Base-by-base conservation (phyloP, 345 rosid species). In the Eucalyptus virginea region DNA sequence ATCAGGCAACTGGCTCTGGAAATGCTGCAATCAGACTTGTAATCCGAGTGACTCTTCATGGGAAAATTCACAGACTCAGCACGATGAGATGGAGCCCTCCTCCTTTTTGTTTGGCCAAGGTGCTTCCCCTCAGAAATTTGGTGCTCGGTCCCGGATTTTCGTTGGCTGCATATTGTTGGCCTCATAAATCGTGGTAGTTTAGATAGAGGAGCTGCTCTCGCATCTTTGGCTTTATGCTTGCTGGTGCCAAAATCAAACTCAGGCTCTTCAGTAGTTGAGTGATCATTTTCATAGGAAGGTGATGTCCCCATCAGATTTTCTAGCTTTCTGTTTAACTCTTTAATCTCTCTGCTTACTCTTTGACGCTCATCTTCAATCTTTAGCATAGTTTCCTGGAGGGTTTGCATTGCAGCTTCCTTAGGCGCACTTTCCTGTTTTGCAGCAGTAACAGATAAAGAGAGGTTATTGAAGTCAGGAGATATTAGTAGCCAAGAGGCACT, bases 181-280 rank as follows among this genome's bases (percentile, higher is more conserved):
- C 94, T 93, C 99, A 97, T 95, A 92, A 96, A 96, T 89, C 97
- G 91, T 28, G 96, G 96, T 67, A 94, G 45, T 37, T 90, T 91
- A 89, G 95, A 94, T 49, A 88, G 88, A 60, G 91, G 60, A 90
- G 90, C 91, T 45, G 89, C 89, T 93, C 90, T 90, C 51, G 85
- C 83, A 89, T 92, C 92, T 80, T 72, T 90, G 51, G 40, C 45
- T 42, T 88, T 90, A 65, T 86, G 89, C 81, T 88, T 87, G 44
- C 44, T 87, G 83, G 12, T 88, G 86, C 87, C 91, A 77, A 49
- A 89, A 81, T 87, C 89, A 87, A 88, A 86, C 40, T 91, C 87
- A 86, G 87, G 88, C 48, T 52, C 89, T 48, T 92, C 93, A 88
- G 87, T 88, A 88, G 65, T 44, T 34, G 47, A 54, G 40, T 54